Percentiles rank a stretch among this genome's conserved stretches.
Evolutionary conservation across 257 asterid genomes (phyloP).

Genomic region (Scutellaria minor): DNA sequence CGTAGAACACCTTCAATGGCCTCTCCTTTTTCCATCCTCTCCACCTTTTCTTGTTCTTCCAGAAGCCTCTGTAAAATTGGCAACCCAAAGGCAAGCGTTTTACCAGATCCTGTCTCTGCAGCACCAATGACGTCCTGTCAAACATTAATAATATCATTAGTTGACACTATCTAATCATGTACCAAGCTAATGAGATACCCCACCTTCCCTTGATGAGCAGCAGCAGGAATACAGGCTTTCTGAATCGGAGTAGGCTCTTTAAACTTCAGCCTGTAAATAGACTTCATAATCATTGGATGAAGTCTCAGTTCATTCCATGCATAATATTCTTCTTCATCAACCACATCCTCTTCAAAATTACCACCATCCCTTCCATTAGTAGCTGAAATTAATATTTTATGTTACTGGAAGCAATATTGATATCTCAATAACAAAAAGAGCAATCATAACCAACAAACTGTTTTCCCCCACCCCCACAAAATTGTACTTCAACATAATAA

Average conservation of each 20-base stretch:
- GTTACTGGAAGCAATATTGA: slow-evolving; percentile 20
- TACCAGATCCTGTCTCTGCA: slow-evolving; percentile 99
- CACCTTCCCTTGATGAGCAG: slow-evolving; percentile 99
- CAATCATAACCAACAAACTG: neutral
- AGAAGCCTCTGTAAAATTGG: slow-evolving; percentile 94
- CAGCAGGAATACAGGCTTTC: slow-evolving; percentile 91
- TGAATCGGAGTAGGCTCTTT: slow-evolving; percentile 95
- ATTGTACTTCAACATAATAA: neutral
- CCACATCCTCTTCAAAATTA: slow-evolving; percentile 55
- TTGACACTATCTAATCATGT: slow-evolving; percentile 28
- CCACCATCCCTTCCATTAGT: slow-evolving; percentile 41
- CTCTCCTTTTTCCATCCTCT: slow-evolving; percentile 62
- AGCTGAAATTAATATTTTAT: slow-evolving; percentile 41
- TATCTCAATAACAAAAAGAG: slow-evolving; percentile 20
- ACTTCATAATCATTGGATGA: slow-evolving; percentile 84
- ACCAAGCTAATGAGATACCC: slow-evolving; percentile 31
- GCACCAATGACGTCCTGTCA: slow-evolving; percentile 98
- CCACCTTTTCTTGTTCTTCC: slow-evolving; percentile 82
- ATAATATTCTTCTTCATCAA: slow-evolving; percentile 74
- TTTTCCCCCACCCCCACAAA: no score
- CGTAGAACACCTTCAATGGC: slow-evolving; percentile 69
- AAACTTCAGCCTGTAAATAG: slow-evolving; percentile 76
- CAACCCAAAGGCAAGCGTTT: slow-evolving; percentile 97
- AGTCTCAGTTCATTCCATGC: slow-evolving; percentile 94
- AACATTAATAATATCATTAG: slow-evolving; percentile 36